Percentiles rank a stretch among this genome's conserved stretches.
These are phyloP conservation scores for Schizosaccharomyces octosporus DNA, from an alignment of 805 yeast species.

Conservation along the genomic window DNA sequence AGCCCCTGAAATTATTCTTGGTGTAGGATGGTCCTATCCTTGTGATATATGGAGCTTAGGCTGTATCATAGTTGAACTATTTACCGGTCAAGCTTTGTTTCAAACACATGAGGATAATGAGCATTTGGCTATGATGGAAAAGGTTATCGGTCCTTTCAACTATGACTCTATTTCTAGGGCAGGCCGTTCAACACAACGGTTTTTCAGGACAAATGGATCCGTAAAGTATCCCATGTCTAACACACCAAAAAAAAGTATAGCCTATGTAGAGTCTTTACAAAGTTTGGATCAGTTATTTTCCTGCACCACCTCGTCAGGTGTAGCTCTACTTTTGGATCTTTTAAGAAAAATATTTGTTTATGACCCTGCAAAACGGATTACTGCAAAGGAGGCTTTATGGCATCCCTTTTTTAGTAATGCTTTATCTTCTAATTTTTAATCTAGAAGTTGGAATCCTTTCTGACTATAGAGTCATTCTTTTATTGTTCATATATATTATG, in stretches of 20 bases:
- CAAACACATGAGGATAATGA: conserved; percentile 86
- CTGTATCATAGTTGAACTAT: conserved; percentile 70
- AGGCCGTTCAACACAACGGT: conserved; percentile 10
- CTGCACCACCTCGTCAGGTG: background rate
- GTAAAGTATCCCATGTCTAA: conserved; percentile 16
- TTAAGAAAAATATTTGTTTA: conserved; percentile 38
- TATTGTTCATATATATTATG: no score
- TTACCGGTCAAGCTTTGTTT: conserved; percentile 83
- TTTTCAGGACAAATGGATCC: conserved; percentile 11
- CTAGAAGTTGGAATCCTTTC: background rate
- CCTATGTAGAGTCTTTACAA: conserved; percentile 17
- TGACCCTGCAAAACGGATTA: conserved; percentile 47
- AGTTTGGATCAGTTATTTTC: conserved; percentile 12
- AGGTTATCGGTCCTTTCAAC: conserved; percentile 30
- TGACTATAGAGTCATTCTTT: background rate
- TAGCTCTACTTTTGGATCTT: conserved; percentile 32
- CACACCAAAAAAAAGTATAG: conserved; percentile 15
- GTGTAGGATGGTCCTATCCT: conserved; percentile 90
- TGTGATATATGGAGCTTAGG: conserved; percentile 96
- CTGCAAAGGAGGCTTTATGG: conserved; percentile 49
- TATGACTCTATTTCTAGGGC: conserved; percentile 10
- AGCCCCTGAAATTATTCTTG: conserved; percentile 87
- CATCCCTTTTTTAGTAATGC: conserved; percentile 50
- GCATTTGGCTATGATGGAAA: conserved; percentile 87
- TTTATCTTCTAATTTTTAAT: background rate